Base-by-base conservation (phyloP, 306 rosid species). In the Elaeagnus macrophylla region DNA sequence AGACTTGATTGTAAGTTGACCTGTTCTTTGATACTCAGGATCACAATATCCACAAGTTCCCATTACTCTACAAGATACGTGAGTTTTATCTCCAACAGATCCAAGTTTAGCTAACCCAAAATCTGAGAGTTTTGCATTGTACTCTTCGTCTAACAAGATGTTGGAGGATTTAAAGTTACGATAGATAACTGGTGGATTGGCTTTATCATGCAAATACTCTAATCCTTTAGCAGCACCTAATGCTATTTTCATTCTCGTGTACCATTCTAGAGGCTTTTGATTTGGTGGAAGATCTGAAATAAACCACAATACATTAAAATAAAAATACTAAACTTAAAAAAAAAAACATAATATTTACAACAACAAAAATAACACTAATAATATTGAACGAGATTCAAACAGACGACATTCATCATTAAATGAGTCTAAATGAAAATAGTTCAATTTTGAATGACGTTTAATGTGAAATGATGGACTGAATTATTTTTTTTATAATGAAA, bases 151-250 rank as follows among this genome's bases (percentile, higher is more conserved):
- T 12, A 86, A 44, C 78, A 90, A 71, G 57, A 90, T 78, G 54
- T 86, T 86, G 0, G 97, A 64, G 12, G 94, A 62, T 53, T 81
- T 90, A 53, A 90, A 56, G 66, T 90, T 94, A 7, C 94, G 42
- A 54, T 72, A 83, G 70, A 90, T 76, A 39, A 90, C 70, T 0
- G 95, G 83, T 9, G 97, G 95, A 39, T 77, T 71, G 7, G 91
- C 91, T 56, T 56, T 77, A 53, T 83, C 91, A 17, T 90, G 97
- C 86, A 90, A 75, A 72, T 90, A 86, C 82, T 89, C 88, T 58
- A 90, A 54, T 16, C 91, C 97, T 60, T 67, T 62, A 0, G 97
- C 97, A 5, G 73, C 69, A 37, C 70, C 65, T 39, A 72, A 73
- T 14, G 95, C 95, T 69, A 90, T 68, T 65, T 82, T 90, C 35